Conservation (phyloP, 345 rosid genomes). For the Populus euphratica region DNA sequence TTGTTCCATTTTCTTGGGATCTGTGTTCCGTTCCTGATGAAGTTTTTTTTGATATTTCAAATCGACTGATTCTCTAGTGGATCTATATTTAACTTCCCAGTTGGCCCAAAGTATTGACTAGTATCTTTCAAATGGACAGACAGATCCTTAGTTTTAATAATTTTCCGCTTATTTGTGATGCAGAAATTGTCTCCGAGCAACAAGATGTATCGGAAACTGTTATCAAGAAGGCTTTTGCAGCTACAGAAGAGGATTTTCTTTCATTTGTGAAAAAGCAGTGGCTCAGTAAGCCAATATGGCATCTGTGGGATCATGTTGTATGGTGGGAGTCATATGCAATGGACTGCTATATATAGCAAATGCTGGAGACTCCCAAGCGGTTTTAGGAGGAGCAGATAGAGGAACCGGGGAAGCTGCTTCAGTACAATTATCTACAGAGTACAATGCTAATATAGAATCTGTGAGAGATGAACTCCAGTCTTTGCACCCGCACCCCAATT, state of each 20-base stretch:
- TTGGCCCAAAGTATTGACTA: not conserved
- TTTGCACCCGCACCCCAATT: too few relatives aligned
- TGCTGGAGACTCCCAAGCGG: slow-evolving; percentile 72
- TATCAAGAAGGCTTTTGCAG: slow-evolving; percentile 51
- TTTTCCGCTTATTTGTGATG: slow-evolving; percentile 1
- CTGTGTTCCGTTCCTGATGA: too few relatives aligned
- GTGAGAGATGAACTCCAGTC: slow-evolving; percentile 63
- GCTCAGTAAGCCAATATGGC: slow-evolving; percentile 67
- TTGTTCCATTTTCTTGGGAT: too few relatives aligned
- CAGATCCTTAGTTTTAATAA: not conserved
- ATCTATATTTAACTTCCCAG: not conserved
- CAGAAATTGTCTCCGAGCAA: slow-evolving; percentile 55
- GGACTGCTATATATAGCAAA: slow-evolving; percentile 64
- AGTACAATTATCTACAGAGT: slow-evolving; percentile 65
- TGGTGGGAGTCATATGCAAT: slow-evolving; percentile 63
- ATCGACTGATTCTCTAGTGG: too few relatives aligned
- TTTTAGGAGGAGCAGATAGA: slow-evolving; percentile 57
- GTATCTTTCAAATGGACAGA: too few relatives aligned
- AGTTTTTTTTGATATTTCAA: too few relatives aligned
- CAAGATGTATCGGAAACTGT: slow-evolving; percentile 43
- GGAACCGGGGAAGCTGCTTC: slow-evolving; percentile 39
- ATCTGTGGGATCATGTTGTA: slow-evolving; percentile 75
- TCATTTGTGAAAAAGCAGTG: slow-evolving; percentile 57
- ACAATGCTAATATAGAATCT: slow-evolving; percentile 60
- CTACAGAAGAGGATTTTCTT: slow-evolving; percentile 64